These are phyloP conservation scores for Cyclotella atomus DNA, from an alignment of 108 stramenopile genomes.

Conservation along the genomic window DNA sequence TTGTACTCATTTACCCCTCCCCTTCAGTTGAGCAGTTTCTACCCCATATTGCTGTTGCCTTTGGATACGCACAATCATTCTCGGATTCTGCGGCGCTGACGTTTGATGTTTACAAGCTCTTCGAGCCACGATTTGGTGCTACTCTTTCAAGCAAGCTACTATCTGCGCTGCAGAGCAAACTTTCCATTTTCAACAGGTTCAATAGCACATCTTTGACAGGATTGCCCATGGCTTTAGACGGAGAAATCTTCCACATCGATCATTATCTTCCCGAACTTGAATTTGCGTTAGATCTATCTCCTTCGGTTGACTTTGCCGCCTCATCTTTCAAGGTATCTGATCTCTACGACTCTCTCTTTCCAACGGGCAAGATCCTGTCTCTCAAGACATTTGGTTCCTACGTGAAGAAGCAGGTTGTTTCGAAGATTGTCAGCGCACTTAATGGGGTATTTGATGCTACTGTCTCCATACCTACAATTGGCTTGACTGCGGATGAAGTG, in stretches of 20 bases:
- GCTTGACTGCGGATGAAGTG: background rate
- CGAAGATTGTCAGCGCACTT: background rate
- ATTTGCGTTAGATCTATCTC: slow-evolving; percentile 12
- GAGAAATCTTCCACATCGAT: slow-evolving; percentile 28
- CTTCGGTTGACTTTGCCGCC: slow-evolving; percentile 20
- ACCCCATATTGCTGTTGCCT: slow-evolving; percentile 33
- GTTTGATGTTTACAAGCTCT: slow-evolving; percentile 26
- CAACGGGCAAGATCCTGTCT: background rate
- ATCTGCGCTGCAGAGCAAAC: background rate
- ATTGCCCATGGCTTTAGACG: slow-evolving; percentile 7
- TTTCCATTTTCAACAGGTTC: background rate
- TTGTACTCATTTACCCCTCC: background rate
- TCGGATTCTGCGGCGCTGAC: slow-evolving; percentile 1
- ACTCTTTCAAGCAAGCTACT: background rate
- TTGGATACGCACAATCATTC: background rate
- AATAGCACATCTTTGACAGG: background rate
- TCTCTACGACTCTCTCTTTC: slow-evolving; percentile 20
- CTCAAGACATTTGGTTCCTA: background rate
- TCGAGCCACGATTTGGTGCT: slow-evolving; percentile 1
- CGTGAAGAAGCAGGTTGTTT: slow-evolving; percentile 12
- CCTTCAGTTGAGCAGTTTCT: slow-evolving; percentile 22
- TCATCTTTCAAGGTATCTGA: slow-evolving; percentile 12
- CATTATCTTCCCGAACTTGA: slow-evolving; percentile 28
- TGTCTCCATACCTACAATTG: slow-evolving; percentile 10
- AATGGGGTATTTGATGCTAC: slow-evolving; percentile 13